Percentiles rank a stretch among this genome's conserved stretches.
Evolutionary conservation across 2,329 filamentous ascomycete species (phyloP).

Genomic region (Chrysoporthe deuterocubensis): DNA sequence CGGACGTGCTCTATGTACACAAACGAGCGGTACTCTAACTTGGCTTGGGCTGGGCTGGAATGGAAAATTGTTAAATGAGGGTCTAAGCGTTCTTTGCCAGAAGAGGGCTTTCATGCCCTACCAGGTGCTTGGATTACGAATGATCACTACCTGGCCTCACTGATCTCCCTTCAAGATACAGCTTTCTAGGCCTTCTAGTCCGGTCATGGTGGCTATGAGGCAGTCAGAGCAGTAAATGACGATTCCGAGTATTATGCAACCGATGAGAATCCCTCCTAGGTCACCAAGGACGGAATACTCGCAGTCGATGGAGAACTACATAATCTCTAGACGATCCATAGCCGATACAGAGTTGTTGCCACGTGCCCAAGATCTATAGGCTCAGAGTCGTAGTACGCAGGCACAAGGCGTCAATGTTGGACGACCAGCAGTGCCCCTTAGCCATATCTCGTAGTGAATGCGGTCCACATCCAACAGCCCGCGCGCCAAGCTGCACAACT

Average conservation of each 20-base stretch:
- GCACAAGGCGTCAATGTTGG: background rate
- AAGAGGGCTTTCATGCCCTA: no score
- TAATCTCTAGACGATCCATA: background rate
- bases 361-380: background rate
- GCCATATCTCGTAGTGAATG: constrained; percentile 7
- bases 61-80: no score
- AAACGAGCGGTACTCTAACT: no score
- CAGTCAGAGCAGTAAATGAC: no score
- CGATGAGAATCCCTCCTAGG: constrained; percentile 35
- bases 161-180: no score
- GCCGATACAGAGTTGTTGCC: background rate
- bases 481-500: constrained; percentile 38
- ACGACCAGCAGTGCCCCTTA: constrained; percentile 1
- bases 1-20: background rate
- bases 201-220: background rate
- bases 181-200: no score
- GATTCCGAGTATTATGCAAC: constrained; percentile 16
- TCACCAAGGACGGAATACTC: constrained; percentile 26
- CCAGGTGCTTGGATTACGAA: no score
- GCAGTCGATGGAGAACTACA: constrained; percentile 19
- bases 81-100: no score
- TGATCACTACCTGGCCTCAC: background rate
- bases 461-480: constrained; percentile 28
- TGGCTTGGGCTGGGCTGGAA: no score
- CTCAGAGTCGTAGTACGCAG: background rate